Base-by-base conservation (phyloP, 805 yeast genomes). In the Lipomyces anomalus region DNA sequence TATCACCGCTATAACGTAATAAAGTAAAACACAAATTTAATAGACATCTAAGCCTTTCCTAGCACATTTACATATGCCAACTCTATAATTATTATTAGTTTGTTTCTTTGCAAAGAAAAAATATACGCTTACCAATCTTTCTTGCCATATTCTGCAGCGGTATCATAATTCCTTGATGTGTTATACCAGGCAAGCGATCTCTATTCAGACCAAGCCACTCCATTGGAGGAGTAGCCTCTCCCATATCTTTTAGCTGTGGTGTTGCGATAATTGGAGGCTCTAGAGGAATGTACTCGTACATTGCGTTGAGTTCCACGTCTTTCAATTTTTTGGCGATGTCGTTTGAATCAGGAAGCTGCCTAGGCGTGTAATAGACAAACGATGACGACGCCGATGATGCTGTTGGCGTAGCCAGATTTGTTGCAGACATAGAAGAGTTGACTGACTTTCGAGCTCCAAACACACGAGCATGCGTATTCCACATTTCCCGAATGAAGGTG, bases 201-300 rank as follows among this genome's bases (percentile, higher is more conserved):
- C 97, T 73, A 62, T 92, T 92, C 24, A 92, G 71, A 1, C 98
- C 98, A 68, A 92, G 84, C 98, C 98, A 92, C 62, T 92, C 98
- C 47, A 92, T 67, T 1, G 98, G 98, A 1, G 98, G 98, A 0
- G 98, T 92, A 1, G 97, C 97, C 65, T 83, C 89, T 22, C 98
- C 97, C 57, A 92, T 71, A 59, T 92, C 97, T 58, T 79, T 80
- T 58, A 92, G 69, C 55, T 82, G 90, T 1, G 97, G 97, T 17
- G 92, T 84, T 50, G 84, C 94, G 30, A 92, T 87, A 4, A 76
- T 70, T 0, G 97, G 95, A 7, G 83, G 84, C 30, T 74, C 78
- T 7, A 84, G 59, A 0, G 97, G 77, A 26, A 71, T 57, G 56
- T 87, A 87, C 0, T 61, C 62, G 57, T 73, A 85, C 35, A 67